Evolutionary conservation across 768 basidiomycete genomes (phyloP).

Genomic region (Boletus fagicola): DNA sequence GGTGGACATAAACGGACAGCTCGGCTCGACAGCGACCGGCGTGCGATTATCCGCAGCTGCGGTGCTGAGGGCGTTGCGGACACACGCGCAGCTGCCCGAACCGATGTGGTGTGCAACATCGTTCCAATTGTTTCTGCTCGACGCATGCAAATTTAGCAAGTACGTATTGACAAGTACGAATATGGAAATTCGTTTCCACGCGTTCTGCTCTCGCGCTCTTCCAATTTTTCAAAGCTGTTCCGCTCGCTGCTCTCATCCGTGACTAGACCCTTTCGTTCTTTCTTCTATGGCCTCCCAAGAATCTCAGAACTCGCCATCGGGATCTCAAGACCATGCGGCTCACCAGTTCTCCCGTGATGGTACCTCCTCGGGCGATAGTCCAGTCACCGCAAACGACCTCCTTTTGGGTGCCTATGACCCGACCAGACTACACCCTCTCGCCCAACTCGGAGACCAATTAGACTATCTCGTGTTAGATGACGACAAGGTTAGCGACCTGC

Average conservation of each 20-base stretch:
- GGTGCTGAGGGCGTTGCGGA: constrained; percentile 24
- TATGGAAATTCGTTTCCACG: constrained; percentile 24
- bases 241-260: constrained; percentile 20
- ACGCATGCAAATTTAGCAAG: constrained; percentile 18
- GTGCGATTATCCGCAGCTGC: constrained; percentile 24
- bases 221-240: constrained; percentile 27
- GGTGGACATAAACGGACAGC: constrained; percentile 20
- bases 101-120: constrained; percentile 19
- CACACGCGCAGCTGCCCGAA: constrained; percentile 21
- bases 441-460: constrained; percentile 86
- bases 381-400: constrained; percentile 82
- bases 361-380: constrained; percentile 46
- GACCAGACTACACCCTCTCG: constrained; percentile 89
- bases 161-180: background rate
- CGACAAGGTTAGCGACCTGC: constrained; percentile 88
- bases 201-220: constrained; percentile 21
- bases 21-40: constrained; percentile 25
- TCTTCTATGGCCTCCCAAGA: constrained; percentile 31
- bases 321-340: constrained; percentile 47
- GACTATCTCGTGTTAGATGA: constrained; percentile 96
- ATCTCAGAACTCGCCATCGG: constrained; percentile 28
- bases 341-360: constrained; percentile 43
- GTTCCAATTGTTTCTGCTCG: constrained; percentile 31
- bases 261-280: constrained; percentile 14
- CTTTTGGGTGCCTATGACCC: constrained; percentile 89